Conservation (phyloP, 208 protist genomes). For the Trypanosoma avium region DNA sequence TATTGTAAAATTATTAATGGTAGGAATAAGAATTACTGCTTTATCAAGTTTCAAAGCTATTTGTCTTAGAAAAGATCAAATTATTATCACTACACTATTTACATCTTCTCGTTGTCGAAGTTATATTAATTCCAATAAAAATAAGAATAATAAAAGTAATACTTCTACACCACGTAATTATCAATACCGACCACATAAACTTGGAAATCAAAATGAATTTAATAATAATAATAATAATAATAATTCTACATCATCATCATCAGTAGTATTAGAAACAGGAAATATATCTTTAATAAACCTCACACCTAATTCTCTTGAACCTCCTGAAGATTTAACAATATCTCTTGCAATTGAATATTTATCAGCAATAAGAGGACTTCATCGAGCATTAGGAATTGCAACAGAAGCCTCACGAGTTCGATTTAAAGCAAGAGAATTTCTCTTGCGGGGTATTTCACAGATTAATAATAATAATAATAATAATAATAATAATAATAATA, state of each 20-base stretch:
- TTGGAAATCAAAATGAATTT: background rate
- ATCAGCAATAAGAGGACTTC: conserved; percentile 8
- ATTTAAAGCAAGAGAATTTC: conserved; percentile 23
- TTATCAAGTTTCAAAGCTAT: too few species aligned
- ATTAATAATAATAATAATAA: background rate
- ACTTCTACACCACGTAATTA: background rate
- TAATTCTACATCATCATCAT: background rate
- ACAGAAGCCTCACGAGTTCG: conserved; percentile 6
- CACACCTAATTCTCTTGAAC: background rate
- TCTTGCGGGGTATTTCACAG: conserved; percentile 9
- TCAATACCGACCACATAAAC: conserved; percentile 14
- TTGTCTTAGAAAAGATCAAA: too few species aligned
- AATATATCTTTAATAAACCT: background rate
- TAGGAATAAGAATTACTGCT: too few species aligned
- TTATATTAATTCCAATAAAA: background rate
- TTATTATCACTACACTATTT: too few species aligned
- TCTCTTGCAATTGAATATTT: conserved; percentile 12
- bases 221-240: background rate
- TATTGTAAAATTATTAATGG: too few species aligned
- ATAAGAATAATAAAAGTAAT: conserved; percentile 4
- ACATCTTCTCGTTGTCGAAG: too few species aligned
- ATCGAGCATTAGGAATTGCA: conserved; percentile 7
- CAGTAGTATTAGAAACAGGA: background rate
- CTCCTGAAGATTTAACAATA: conserved; percentile 6
- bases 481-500: background rate